Base-by-base conservation (phyloP, 208 protist genomes). In the Acanthamoeba quina region DNA sequence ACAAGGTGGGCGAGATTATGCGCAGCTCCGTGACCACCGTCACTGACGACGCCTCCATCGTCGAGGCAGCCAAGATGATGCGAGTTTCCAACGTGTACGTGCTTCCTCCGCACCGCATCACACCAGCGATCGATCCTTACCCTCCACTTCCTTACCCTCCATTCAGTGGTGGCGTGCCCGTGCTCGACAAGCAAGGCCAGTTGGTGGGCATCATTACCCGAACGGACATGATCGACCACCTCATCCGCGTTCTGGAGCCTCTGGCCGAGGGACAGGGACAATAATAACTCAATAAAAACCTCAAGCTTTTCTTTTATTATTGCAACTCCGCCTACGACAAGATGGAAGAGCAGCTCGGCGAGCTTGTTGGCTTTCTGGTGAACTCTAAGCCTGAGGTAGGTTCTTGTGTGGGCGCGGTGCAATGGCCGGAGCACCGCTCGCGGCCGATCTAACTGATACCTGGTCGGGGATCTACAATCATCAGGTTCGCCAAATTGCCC, bases 181-280 rank as follows among this genome's bases (percentile, higher is more conserved):
- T 96, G n/a, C 19, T 94, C 21, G 85, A 96, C 44, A 94, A 60
- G 34, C 37, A 83, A n/a, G 95, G 92, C 34, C 41, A 26, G 34
- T 49, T 96, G 76, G 54, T 82, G 34, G 95, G 95, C 17, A 96
- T 96, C 5, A 47, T 91, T 37, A 96, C 95, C 2, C 24, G 95
- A 62, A 92, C 92, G 10, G 95, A 96, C 72, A 41, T 96, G 37
- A 86, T 96, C 26, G 95, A 96, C 58, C 74, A 94, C 26, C 54
- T 96, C 37, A 96, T 96, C 24, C 94, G 92, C 31, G 29, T 96
- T n/a, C 68, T 95, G 24, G 95, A 96, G 76, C 95, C 95, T 34
- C 29, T 95, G 26, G 90, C 41, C 58, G 29, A 41, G 19, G 52
- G 58, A 10, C 78, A 88, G n/a, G 56, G n/a, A 62, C 17, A 31